Conservation (phyloP, 73 alveolate species). For the Symbiodinium natans region DNA sequence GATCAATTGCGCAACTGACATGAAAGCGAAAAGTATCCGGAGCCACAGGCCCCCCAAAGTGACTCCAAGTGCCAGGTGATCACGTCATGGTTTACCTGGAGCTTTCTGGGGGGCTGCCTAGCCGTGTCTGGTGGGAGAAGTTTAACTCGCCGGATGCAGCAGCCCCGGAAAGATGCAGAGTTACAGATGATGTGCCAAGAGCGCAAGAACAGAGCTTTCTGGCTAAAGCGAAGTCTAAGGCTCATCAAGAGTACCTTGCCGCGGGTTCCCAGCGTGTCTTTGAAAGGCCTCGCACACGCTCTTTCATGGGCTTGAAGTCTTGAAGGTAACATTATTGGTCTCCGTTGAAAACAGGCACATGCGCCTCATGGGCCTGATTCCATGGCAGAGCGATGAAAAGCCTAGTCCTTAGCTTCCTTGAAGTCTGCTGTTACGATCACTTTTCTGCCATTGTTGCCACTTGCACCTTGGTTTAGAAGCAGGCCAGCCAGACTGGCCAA, state of each 20-base stretch:
- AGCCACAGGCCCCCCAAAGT: too few species aligned
- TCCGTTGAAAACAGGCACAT: conserved; percentile 79
- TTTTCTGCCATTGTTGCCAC: not conserved
- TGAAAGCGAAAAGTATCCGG: too few species aligned
- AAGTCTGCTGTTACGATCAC: not conserved
- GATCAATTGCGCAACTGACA: too few species aligned
- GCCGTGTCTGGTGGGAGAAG: conserved; percentile 68
- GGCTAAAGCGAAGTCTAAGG: not conserved
- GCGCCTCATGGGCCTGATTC: conserved; percentile 85
- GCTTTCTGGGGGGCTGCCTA: conserved; percentile 49
- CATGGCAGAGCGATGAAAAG: conserved; percentile 75
- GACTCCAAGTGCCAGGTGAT: conserved; percentile 41
- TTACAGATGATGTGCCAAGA: too few species aligned
- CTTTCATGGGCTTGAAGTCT: too few species aligned
- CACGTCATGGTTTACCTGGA: conserved; percentile 64
- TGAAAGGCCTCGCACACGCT: conserved; percentile 18
- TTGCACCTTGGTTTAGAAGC: not conserved
- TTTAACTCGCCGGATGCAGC: conserved; percentile 61
- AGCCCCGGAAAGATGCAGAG: not conserved
- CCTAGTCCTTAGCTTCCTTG: not conserved
- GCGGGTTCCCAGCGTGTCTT: conserved; percentile 82
- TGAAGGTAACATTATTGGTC: too few species aligned
- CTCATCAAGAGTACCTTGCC: conserved; percentile 65
- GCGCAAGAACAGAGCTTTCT: too few species aligned
- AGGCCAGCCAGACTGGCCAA: conserved; percentile 77